phyloP scores from a whole-genome alignment of 768 basidiomycete species.

The Russula lepida region DNA sequence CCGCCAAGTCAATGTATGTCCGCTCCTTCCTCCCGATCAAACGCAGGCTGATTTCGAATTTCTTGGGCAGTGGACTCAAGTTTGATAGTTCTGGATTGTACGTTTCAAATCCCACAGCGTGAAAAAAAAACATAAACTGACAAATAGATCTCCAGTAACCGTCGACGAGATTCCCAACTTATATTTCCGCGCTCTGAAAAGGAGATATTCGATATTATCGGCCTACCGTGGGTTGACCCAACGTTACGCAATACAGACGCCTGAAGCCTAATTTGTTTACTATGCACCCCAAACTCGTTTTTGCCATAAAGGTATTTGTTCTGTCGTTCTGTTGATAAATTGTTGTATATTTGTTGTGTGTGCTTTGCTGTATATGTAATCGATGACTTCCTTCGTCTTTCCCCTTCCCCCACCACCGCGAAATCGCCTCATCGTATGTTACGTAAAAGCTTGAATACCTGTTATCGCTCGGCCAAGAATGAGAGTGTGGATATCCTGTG shows the following conservation, averaged over 20 bases:
- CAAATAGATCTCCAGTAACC: conserved; percentile 35
- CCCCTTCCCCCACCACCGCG: neutral
- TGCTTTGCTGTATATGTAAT: neutral
- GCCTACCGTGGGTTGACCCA: conserved; percentile 64
- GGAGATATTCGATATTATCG: conserved; percentile 65
- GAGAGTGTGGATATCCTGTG: conserved; percentile 80
- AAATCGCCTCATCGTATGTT: neutral
- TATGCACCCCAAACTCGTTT: neutral
- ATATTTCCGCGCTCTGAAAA: conserved; percentile 57
- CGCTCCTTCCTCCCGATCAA: neutral
- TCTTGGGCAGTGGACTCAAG: conserved; percentile 52
- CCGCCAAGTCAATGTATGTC: conserved; percentile 56
- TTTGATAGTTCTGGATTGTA: conserved; percentile 53
- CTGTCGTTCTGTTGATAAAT: neutral
- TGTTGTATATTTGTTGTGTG: conserved; percentile 3
- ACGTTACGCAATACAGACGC: conserved; percentile 62
- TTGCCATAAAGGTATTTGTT: neutral
- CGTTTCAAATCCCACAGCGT: neutral
- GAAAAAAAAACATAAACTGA: neutral
- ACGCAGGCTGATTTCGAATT: neutral
- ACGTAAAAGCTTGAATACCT: conserved; percentile 73
- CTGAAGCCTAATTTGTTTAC: conserved; percentile 32
- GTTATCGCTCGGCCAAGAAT: conserved; percentile 93
- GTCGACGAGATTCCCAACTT: conserved; percentile 52
- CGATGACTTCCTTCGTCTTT: neutral